Percentiles rank a stretch among this genome's conserved stretches.
phyloP scores from a whole-genome alignment of 257 asterid genomes.

The Solanum sparsipilum region DNA sequence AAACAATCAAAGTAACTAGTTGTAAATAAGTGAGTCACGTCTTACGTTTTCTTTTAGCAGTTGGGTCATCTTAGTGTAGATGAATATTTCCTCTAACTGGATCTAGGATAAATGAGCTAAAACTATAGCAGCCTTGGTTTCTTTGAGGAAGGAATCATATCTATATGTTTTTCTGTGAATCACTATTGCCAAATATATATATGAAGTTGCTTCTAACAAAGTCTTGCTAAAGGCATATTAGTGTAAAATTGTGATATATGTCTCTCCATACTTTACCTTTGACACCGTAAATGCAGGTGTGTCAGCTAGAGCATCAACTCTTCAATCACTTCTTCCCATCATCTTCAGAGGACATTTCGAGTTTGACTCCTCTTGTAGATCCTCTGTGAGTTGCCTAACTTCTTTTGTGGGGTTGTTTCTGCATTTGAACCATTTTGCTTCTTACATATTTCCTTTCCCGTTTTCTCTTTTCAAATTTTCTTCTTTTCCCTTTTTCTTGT shows the following conservation, averaged over 20 bases:
- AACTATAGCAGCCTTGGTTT: neutral
- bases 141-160: neutral
- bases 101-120: neutral
- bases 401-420: slow-evolving; percentile 2
- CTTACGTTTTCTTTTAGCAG: neutral
- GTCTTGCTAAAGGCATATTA: neutral
- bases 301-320: slow-evolving; percentile 94
- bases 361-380: slow-evolving; percentile 88
- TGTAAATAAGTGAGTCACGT: neutral
- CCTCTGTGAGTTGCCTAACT: slow-evolving; percentile 63
- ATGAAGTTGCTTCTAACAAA: neutral
- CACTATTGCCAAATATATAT: neutral
- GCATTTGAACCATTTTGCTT: neutral
- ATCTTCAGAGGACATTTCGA: slow-evolving; percentile 83
- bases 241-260: neutral
- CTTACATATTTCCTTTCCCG: neutral
- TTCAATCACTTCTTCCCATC: slow-evolving; percentile 93
- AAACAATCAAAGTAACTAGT: neutral
- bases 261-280: neutral
- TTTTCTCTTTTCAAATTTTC: neutral
- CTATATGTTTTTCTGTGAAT: neutral
- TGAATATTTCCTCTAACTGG: neutral
- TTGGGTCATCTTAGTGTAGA: neutral
- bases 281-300: slow-evolving; percentile 50
- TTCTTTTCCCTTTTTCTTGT: neutral